These are phyloP conservation scores for Tuber magnatum DNA, from an alignment of 495 filamentous ascomycete species.

Conservation along the genomic window DNA sequence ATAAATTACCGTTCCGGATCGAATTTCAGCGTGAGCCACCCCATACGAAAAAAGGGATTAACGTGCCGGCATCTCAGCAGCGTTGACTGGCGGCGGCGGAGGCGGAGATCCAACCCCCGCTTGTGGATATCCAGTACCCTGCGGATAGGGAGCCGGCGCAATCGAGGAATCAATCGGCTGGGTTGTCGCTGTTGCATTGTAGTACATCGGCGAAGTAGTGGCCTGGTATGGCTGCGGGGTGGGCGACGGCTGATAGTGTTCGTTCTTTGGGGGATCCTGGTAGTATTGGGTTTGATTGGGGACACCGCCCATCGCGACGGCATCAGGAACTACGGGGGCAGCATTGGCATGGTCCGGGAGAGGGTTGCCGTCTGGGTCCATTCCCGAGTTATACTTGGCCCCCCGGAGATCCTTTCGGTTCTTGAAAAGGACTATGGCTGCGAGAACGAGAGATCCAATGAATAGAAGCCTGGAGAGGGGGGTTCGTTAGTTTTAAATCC, in stretches of 20 bases:
- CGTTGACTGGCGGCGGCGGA: slow-evolving; percentile 20
- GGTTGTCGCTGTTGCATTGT: slow-evolving; percentile 8
- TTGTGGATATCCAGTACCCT: slow-evolving; percentile 4
- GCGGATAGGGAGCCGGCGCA: slow-evolving; percentile 21
- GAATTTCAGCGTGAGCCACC: not conserved
- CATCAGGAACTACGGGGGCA: not conserved
- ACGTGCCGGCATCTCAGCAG: slow-evolving; percentile 18
- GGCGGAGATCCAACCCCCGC: slow-evolving; percentile 9
- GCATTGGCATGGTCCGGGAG: not conserved
- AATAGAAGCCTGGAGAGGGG: slow-evolving; percentile 29
- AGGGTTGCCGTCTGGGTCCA: slow-evolving; percentile 14
- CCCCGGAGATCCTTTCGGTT: slow-evolving; percentile 35
- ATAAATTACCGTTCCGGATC: not conserved
- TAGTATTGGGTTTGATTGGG: slow-evolving; percentile 5
- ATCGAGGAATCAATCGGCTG: slow-evolving; percentile 12
- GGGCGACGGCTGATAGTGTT: slow-evolving; percentile 9
- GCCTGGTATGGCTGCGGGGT: slow-evolving; percentile 19
- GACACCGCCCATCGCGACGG: not conserved
- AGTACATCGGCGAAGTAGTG: slow-evolving; percentile 18
- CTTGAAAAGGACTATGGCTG: slow-evolving; percentile 27
- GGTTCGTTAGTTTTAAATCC: not conserved
- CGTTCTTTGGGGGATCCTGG: not conserved
- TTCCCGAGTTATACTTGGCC: slow-evolving; percentile 28
- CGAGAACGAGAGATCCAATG: slow-evolving; percentile 32
- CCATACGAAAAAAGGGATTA: not conserved